These are phyloP conservation scores for Tulasnella sp. DNA, from an alignment of 768 basidiomycete genomes.

Conservation along the genomic window DNA sequence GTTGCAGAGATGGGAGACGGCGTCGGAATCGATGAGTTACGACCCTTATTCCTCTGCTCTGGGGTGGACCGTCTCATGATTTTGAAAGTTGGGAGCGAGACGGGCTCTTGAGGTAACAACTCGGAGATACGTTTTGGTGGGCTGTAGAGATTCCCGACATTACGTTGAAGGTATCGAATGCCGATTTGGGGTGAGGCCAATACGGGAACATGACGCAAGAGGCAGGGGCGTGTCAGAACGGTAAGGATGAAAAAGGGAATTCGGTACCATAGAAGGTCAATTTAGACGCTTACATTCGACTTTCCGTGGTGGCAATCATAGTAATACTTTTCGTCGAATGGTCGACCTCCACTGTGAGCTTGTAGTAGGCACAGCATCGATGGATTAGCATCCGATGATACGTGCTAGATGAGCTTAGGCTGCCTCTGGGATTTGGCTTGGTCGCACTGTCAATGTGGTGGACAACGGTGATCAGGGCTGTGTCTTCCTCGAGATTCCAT, in stretches of 20 bases:
- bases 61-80: constrained; percentile 66
- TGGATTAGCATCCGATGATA: constrained; percentile 83
- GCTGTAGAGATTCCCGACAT: constrained; percentile 35
- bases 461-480: neutral
- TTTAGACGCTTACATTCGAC: constrained; percentile 55
- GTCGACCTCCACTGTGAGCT: constrained; percentile 63
- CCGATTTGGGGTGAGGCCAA: neutral
- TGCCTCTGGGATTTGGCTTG: constrained; percentile 35
- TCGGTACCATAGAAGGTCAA: constrained; percentile 13
- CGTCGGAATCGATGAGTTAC: neutral
- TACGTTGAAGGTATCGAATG: neutral
- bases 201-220: neutral
- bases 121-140: constrained; percentile 64
- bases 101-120: constrained; percentile 64
- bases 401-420: constrained; percentile 60
- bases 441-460: constrained; percentile 10
- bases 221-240: neutral
- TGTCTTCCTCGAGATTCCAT: neutral
- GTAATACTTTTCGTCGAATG: constrained; percentile 52
- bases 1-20: neutral
- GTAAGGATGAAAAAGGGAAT: neutral
- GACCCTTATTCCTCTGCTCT: constrained; percentile 35
- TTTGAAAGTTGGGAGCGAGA: constrained; percentile 67
- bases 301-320: constrained; percentile 52
- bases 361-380: constrained; percentile 77